A percentile compares a stretch with the other conserved stretches of the same genome.
Evolutionary conservation across 495 filamentous ascomycete genomes (phyloP).

Genomic region (Aspergillus biplanus): DNA sequence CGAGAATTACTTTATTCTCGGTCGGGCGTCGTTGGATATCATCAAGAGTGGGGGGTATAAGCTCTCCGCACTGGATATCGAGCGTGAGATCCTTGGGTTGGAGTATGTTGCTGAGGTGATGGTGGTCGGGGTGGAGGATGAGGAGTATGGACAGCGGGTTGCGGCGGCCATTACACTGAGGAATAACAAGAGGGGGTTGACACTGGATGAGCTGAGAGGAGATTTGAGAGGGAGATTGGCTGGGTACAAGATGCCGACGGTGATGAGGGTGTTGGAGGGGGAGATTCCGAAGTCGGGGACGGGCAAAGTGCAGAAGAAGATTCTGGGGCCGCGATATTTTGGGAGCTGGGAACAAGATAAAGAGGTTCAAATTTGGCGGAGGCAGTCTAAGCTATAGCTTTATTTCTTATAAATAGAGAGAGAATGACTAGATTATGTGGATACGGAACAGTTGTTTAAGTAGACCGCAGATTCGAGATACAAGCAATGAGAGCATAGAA

Average conservation of each 20-base stretch:
- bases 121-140: conserved; percentile 41
- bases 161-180: conserved; percentile 40
- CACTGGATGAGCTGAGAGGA: conserved; percentile 38
- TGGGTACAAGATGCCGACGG: conserved; percentile 54
- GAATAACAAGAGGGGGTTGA: conserved; percentile 27
- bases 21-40: conserved; percentile 48
- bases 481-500: too few relatives aligned
- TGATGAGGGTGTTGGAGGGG: conserved; percentile 45
- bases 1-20: conserved; percentile 52
- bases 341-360: conserved; percentile 32
- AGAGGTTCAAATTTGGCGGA: conserved; percentile 47
- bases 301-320: conserved; percentile 56
- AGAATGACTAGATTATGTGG: too few relatives aligned
- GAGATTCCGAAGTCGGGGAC: conserved; percentile 54
- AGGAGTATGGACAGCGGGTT: conserved; percentile 53
- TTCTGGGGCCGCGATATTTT: conserved; percentile 49
- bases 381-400: conserved; percentile 6
- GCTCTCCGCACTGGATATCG: conserved; percentile 45
- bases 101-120: conserved; percentile 40
- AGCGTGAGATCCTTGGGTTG: conserved; percentile 42
- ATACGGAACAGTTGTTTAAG: too few relatives aligned
- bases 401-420: neutral
- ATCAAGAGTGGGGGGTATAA: conserved; percentile 50
- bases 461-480: too few relatives aligned
- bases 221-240: conserved; percentile 44